phyloP scores from a whole-genome alignment of 768 basidiomycete species.

The Lactifluus subvellereus region DNA sequence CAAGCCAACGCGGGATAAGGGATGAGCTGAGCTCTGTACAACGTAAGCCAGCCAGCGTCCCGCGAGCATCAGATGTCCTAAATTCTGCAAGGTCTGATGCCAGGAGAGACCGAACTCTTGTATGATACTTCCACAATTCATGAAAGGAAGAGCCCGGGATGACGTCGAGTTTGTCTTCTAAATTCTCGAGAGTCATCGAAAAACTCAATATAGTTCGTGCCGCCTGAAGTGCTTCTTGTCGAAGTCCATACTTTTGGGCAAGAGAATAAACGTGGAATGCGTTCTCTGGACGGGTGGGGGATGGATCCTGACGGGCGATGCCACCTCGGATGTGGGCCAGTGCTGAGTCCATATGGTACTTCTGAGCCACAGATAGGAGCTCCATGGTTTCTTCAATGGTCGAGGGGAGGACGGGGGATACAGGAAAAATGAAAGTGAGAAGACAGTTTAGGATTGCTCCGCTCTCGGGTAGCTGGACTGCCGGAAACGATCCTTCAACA shows the following conservation, averaged over 20 bases:
- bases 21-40: not conserved
- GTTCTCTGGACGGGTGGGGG: not conserved
- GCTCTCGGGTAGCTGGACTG: not conserved
- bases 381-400: not conserved
- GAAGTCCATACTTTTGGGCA: conserved; percentile 4
- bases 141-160: not conserved
- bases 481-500: not conserved
- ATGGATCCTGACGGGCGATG: not conserved
- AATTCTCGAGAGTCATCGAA: not conserved
- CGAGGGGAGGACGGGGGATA: not conserved
- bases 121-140: conserved; percentile 5
- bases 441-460: not conserved
- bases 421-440: conserved; percentile 11
- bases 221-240: not conserved
- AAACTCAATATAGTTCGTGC: not conserved
- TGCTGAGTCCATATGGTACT: not conserved
- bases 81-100: not conserved
- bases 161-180: not conserved
- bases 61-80: not conserved
- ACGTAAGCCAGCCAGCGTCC: not conserved
- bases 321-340: not conserved
- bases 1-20: conserved; percentile 2
- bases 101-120: no score
- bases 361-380: conserved; percentile 4
- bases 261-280: not conserved